Percentiles rank a stretch among this genome's conserved stretches.
These are phyloP conservation scores for Pythium oligandrum DNA, from an alignment of 352 stramenopile species.

Conservation along the genomic window DNA sequence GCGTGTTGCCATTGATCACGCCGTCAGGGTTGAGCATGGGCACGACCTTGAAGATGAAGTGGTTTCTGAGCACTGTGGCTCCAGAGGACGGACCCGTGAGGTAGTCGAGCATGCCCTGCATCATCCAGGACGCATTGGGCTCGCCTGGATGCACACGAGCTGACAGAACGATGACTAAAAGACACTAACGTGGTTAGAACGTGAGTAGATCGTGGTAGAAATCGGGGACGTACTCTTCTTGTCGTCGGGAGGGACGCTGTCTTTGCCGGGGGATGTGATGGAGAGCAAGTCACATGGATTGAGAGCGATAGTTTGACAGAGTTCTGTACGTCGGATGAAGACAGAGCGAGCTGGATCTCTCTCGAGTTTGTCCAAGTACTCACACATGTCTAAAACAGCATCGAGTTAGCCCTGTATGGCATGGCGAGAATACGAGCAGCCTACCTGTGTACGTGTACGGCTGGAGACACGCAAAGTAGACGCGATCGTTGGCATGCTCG, in stretches of 20 bases:
- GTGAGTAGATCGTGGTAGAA: too few species aligned
- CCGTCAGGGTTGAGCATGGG: conserved; percentile 93
- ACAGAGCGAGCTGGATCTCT: conserved; percentile 32
- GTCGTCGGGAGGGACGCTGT: conserved; percentile 38
- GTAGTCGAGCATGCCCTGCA: conserved; percentile 91
- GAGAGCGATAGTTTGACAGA: conserved; percentile 83
- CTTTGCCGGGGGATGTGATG: conserved; percentile 63
- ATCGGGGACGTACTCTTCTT: conserved; percentile 30
- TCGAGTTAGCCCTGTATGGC: neutral
- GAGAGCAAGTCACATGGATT: conserved; percentile 87
- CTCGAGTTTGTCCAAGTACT: conserved; percentile 65
- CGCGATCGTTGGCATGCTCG: conserved; percentile 51
- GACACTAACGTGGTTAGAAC: neutral
- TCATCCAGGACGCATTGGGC: conserved; percentile 88
- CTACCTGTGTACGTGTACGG: conserved; percentile 86
- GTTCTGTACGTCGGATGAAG: conserved; percentile 52
- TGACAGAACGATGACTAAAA: conserved; percentile 76
- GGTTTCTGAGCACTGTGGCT: conserved; percentile 56
- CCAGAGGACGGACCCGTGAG: conserved; percentile 61
- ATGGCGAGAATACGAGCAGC: neutral
- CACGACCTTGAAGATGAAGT: conserved; percentile 89
- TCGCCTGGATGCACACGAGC: conserved; percentile 88
- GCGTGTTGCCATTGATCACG: conserved; percentile 91
- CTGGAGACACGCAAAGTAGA: conserved; percentile 83
- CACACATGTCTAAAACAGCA: conserved; percentile 43